Evolutionary conservation across 164 flowering plant genomes (phyloP).

Genomic region (Chloranthus sessilifolius): DNA sequence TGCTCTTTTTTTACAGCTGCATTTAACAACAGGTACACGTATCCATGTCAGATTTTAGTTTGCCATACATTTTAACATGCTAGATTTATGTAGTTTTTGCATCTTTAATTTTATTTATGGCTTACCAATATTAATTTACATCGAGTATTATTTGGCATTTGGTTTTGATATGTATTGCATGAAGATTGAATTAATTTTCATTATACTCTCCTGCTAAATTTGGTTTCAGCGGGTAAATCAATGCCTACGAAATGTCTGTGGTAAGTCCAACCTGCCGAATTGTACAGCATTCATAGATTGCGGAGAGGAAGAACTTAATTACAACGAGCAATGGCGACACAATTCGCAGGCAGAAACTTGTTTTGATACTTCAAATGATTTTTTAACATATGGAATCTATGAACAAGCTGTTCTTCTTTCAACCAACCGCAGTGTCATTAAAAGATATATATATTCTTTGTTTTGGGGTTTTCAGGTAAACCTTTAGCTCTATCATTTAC

Average conservation of each 20-base stretch:
- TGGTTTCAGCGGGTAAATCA: constrained; percentile 81
- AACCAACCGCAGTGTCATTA: constrained; percentile 24
- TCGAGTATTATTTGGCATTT: background rate
- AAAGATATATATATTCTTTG: constrained; percentile 67
- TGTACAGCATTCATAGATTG: constrained; percentile 65
- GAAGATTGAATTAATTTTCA: background rate
- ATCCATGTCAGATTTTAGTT: too few relatives aligned
- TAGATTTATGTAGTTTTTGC: too few relatives aligned
- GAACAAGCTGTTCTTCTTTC: constrained; percentile 52
- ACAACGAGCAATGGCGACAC: constrained; percentile 24
- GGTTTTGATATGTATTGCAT: too few relatives aligned
- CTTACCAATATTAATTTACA: background rate
- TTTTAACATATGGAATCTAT: constrained; percentile 68
- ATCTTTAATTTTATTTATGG: too few relatives aligned
- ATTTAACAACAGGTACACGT: too few relatives aligned
- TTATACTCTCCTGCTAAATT: background rate
- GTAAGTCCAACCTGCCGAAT: background rate
- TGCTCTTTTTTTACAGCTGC: too few relatives aligned
- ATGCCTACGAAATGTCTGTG: constrained; percentile 74
- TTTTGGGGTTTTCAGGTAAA: constrained; percentile 99
- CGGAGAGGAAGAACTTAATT: too few relatives aligned
- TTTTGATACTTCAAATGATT: constrained; percentile 16
- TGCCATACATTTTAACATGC: too few relatives aligned
- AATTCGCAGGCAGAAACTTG: constrained; percentile 37
- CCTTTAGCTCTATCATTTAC: too few relatives aligned